phyloP scores from a whole-genome alignment of 192 early-diverging fungal species.

The Geranomyces variabilis region DNA sequence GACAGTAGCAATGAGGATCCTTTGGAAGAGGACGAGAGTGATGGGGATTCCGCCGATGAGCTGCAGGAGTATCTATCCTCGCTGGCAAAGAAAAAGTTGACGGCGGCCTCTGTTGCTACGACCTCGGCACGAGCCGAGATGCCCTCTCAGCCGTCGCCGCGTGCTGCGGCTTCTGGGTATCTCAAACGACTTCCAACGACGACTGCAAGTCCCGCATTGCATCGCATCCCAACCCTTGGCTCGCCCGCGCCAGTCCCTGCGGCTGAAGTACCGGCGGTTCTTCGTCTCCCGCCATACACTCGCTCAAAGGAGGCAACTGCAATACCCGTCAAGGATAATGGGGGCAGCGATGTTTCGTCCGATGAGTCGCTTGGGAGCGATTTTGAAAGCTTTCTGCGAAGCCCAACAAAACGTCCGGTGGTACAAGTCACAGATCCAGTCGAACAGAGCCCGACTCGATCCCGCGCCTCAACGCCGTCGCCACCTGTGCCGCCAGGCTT shows the following conservation, averaged over 20 bases:
- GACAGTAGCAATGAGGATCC: background rate
- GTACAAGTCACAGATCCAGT: background rate
- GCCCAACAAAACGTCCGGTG: background rate
- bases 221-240: background rate
- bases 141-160: background rate
- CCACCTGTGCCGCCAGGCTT: too few relatives aligned
- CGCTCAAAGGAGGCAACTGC: too few relatives aligned
- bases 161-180: background rate
- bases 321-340: background rate
- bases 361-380: constrained; percentile 14
- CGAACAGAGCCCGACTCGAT: background rate
- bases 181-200: background rate
- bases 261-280: too few relatives aligned
- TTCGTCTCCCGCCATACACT: too few relatives aligned
- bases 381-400: constrained; percentile 6
- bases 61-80: constrained; percentile 4
- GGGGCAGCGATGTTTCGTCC: background rate
- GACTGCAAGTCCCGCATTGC: background rate
- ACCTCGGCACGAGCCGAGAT: background rate
- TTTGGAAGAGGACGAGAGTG: background rate
- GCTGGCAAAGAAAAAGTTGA: background rate
- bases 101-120: background rate
- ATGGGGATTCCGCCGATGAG: constrained; percentile 5
- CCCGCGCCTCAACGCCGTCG: too few relatives aligned
- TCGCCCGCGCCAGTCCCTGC: too few relatives aligned